A percentile compares a stretch with the other conserved stretches of the same genome.
These are phyloP conservation scores for Colletotrichum chlorophyti DNA, from an alignment of 2,329 filamentous ascomycete genomes.

Conservation along the genomic window DNA sequence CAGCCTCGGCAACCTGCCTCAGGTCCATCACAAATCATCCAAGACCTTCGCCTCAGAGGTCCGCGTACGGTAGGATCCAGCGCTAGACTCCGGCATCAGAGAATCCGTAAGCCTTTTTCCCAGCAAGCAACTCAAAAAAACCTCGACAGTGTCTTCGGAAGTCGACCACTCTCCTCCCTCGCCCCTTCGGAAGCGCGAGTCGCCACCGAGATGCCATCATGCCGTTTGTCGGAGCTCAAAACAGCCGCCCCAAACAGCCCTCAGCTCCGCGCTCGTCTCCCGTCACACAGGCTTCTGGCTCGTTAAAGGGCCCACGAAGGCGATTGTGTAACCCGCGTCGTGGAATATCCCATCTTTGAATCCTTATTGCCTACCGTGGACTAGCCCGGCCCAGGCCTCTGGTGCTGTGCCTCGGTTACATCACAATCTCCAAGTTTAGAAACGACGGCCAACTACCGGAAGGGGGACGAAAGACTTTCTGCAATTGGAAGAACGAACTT, in stretches of 20 bases:
- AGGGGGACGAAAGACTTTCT: not conserved
- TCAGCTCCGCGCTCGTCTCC: too few species aligned
- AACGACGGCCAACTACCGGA: too few species aligned
- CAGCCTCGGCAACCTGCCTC: constrained; percentile 10
- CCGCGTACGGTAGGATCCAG: constrained; percentile 3
- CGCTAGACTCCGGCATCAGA: too few species aligned
- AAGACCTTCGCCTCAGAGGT: not conserved
- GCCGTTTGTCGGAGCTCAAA: not conserved
- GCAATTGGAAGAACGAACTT: not conserved
- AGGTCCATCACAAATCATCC: not conserved
- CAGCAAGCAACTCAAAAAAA: too few species aligned
- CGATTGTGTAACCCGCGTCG: constrained; percentile 12
- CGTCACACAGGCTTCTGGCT: not conserved
- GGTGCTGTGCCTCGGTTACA: not conserved
- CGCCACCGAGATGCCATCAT: not conserved
- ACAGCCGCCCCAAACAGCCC: not conserved
- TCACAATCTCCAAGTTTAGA: not conserved
- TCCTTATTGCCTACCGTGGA: not conserved
- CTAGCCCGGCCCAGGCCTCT: not conserved
- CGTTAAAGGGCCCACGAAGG: not conserved
- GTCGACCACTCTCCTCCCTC: too few species aligned
- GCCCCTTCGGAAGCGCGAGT: not conserved
- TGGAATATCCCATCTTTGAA: not conserved
- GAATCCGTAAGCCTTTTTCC: too few species aligned
- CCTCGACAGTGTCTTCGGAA: too few species aligned